phyloP scores from a whole-genome alignment of 2,329 filamentous ascomycete genomes.

The Fusarium dimerum region DNA sequence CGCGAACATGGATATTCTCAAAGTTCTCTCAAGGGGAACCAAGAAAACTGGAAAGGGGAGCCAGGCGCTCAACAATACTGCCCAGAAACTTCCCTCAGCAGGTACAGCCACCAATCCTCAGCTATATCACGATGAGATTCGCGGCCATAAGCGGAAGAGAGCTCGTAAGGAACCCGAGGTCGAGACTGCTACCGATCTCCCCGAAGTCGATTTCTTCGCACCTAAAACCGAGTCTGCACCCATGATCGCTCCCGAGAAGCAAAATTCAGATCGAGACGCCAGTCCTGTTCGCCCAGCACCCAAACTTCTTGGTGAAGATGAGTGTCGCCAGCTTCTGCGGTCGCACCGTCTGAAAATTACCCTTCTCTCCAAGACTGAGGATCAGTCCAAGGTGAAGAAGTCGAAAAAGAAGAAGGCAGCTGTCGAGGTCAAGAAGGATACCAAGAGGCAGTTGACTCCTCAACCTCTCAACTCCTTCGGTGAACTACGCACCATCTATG shows the following conservation, averaged over 20 bases:
- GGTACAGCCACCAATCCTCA: slow-evolving; percentile 67
- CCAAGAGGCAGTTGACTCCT: slow-evolving; percentile 68
- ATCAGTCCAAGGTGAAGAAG: slow-evolving; percentile 50
- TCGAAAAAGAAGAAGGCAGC: slow-evolving; percentile 56
- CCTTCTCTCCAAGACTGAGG: slow-evolving; percentile 59
- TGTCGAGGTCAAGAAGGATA: slow-evolving; percentile 49
- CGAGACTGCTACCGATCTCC: slow-evolving; percentile 36
- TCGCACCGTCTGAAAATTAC: slow-evolving; percentile 85
- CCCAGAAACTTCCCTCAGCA: slow-evolving; percentile 60
- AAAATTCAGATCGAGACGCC: slow-evolving; percentile 26
- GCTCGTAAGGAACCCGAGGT: slow-evolving; percentile 38
- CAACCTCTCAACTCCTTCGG: slow-evolving; percentile 78
- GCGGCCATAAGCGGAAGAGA: slow-evolving; percentile 58
- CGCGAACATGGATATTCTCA: slow-evolving; percentile 68
- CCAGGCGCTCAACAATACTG: slow-evolving; percentile 29
- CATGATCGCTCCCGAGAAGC: slow-evolving; percentile 30
- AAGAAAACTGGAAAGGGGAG: slow-evolving; percentile 52
- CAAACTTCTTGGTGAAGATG: slow-evolving; percentile 60
- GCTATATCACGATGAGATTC: slow-evolving; percentile 62
- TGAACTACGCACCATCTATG: slow-evolving; percentile 70
- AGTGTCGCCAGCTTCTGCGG: slow-evolving; percentile 72
- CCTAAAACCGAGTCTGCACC: slow-evolving; percentile 40
- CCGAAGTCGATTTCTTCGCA: slow-evolving; percentile 62
- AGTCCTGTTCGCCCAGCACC: slow-evolving; percentile 30
- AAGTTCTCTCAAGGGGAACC: slow-evolving; percentile 69